Base-by-base conservation (phyloP, 2,329 filamentous ascomycete genomes). In the Pseudogymnoascus sp. region DNA sequence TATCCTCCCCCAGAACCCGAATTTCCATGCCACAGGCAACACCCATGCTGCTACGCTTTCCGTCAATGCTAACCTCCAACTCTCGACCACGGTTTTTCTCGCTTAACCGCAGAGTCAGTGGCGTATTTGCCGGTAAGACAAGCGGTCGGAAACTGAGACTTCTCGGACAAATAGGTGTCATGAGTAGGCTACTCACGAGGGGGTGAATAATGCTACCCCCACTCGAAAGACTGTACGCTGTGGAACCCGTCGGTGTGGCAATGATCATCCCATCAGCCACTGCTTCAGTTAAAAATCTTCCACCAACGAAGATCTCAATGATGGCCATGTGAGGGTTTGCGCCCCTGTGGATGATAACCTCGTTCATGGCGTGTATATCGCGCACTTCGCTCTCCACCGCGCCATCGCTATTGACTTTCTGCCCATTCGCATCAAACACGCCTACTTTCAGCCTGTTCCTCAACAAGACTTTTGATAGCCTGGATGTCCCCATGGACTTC, bases 211-310 rank as follows among this genome's bases (percentile, higher is more conserved):
- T 97, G 69, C 88, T 90, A 0, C 95, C 95, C 2, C 95, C 95
- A 2, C 89, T 90, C 67, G 89, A 95, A n/a, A 99, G 82, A 64
- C 89, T 95, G 78, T 99, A 99, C 0, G 95, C 95, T 0, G 95
- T 99, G 42, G 90, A 96, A 2, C 95, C 95, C 0, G 95, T 99
- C 0, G 95, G 95, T 0, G 93, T 97, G 66, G 89, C 92, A 64
- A 97, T 87, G 49, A 97, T 88, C 75, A 99, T 96, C 60, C 95
- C 95, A 74, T 99, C 95, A 1, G 93, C 93, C 11, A 96, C 93
- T 0, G 91, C 93, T 74, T 96, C 92, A 1, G 95, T 99, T 53
- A 99, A 80, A 70, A 95, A 96, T 62, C 91, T 87, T 36, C 90
- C 89, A 69, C 93, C 93, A 65, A 97, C 88, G 71, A 87, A 95